These are phyloP conservation scores for Mortierella sp. DNA, from an alignment of 371 early-diverging fungal genomes.

Conservation along the genomic window DNA sequence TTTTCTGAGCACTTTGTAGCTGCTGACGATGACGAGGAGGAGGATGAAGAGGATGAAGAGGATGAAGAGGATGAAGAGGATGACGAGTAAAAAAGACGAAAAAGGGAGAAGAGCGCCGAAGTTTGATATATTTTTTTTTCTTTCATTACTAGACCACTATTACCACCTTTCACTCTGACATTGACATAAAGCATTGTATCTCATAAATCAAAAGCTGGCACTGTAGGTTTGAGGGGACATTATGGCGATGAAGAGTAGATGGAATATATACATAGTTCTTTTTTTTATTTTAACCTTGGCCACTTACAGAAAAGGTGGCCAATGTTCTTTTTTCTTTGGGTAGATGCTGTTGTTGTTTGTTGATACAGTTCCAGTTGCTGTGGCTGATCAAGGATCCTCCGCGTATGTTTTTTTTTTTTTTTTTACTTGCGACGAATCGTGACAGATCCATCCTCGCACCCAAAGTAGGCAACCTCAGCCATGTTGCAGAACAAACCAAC, in stretches of 20 bases:
- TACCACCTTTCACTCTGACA: too few relatives aligned
- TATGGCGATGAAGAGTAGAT: too few relatives aligned
- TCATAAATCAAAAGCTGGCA: too few relatives aligned
- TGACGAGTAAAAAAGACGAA: background rate
- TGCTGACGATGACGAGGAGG: background rate
- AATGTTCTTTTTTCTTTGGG: too few relatives aligned
- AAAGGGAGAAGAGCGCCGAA: background rate
- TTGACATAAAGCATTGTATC: too few relatives aligned
- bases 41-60: background rate
- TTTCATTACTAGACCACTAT: too few relatives aligned
- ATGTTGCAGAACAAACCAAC: slow-evolving; percentile 92
- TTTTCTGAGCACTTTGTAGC: slow-evolving; percentile 42
- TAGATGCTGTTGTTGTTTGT: slow-evolving; percentile 1
- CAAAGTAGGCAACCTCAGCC: slow-evolving; percentile 87
- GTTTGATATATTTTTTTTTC: too few relatives aligned
- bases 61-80: background rate
- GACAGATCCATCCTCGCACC: slow-evolving; percentile 75
- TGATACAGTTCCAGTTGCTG: background rate
- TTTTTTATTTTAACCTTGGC: background rate
- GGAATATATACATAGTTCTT: background rate
- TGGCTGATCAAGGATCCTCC: background rate
- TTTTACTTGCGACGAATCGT: slow-evolving; percentile 37
- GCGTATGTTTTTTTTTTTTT: background rate
- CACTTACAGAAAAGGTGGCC: background rate
- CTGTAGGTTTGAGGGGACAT: too few relatives aligned